These are phyloP conservation scores for Fusarium piperis DNA, from an alignment of 2,329 filamentous ascomycete genomes.

Conservation along the genomic window DNA sequence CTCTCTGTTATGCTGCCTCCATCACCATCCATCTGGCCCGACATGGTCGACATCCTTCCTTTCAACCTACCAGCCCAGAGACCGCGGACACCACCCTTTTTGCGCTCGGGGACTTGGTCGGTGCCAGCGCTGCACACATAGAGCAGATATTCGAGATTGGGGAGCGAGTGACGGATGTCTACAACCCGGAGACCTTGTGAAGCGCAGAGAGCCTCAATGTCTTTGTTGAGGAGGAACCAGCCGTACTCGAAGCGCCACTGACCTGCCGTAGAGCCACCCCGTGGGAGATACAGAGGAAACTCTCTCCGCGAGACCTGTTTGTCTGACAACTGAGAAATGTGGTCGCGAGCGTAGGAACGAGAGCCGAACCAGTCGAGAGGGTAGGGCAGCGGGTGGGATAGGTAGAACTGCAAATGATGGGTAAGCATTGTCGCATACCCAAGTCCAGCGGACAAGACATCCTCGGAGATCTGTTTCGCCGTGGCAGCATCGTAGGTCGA, in stretches of 20 bases:
- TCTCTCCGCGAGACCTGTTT: conserved; percentile 65
- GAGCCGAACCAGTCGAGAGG: conserved; percentile 78
- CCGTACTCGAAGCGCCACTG: conserved; percentile 95
- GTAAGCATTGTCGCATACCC: conserved; percentile 82
- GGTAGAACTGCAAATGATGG: conserved; percentile 81
- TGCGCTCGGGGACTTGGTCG: conserved; percentile 69
- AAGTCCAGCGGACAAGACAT: conserved; percentile 81
- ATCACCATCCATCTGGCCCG: conserved; percentile 47
- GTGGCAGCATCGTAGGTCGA: conserved; percentile 71
- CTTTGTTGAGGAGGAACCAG: conserved; percentile 95
- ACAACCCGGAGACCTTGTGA: conserved; percentile 80
- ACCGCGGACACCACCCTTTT: conserved; percentile 68
- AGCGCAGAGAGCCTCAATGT: conserved; percentile 78
- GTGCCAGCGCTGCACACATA: conserved; percentile 87
- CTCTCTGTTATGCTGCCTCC: conserved; percentile 52
- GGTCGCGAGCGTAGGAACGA: conserved; percentile 78
- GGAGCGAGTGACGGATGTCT: conserved; percentile 90
- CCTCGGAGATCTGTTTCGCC: conserved; percentile 65
- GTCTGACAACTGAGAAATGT: conserved; percentile 68
- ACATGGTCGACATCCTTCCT: conserved; percentile 47
- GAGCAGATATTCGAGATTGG: conserved; percentile 91
- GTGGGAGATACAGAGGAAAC: conserved; percentile 80
- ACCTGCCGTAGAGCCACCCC: conserved; percentile 70
- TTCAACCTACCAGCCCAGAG: conserved; percentile 62
- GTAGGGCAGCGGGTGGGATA: conserved; percentile 82